Evolutionary conservation across 345 rosid species (phyloP).

Genomic region (Anacardium occidentale): DNA sequence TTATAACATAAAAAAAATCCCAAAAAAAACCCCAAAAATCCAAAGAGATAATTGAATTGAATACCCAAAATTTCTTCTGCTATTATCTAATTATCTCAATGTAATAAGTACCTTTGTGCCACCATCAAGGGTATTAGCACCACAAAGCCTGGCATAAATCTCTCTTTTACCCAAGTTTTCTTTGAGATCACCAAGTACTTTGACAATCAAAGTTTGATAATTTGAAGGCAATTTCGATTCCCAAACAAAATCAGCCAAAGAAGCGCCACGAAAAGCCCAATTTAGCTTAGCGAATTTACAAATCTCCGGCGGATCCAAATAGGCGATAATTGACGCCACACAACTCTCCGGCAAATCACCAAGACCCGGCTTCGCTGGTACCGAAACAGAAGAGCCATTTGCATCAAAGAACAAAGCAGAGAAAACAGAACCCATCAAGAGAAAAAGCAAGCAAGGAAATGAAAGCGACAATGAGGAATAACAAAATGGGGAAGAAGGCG

Average conservation of each 20-base stretch:
- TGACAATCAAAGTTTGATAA: conserved; percentile 33
- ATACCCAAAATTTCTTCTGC: too few relatives aligned
- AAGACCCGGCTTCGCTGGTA: conserved; percentile 32
- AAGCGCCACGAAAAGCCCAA: conserved; percentile 49
- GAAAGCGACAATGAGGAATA: too few relatives aligned
- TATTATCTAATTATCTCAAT: too few relatives aligned
- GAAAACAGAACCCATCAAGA: too few relatives aligned
- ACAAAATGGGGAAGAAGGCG: too few relatives aligned
- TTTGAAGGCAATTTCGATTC: conserved; percentile 56
- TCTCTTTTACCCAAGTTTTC: conserved; percentile 39
- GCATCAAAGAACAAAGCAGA: too few relatives aligned
- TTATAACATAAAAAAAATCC: too few relatives aligned
- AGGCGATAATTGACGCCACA: conserved; percentile 46
- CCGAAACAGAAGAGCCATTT: too few relatives aligned
- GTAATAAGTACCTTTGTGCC: conserved; percentile 49
- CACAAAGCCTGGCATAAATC: conserved; percentile 42
- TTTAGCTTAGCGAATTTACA: conserved; percentile 53
- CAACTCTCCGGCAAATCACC: conserved; percentile 68
- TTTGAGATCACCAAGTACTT: conserved; percentile 38
- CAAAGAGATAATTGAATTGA: too few relatives aligned
- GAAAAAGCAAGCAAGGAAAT: too few relatives aligned
- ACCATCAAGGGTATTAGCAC: conserved; percentile 42
- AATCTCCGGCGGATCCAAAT: conserved; percentile 56
- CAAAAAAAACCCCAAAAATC: too few relatives aligned
- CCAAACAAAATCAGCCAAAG: conserved; percentile 68